Evolutionary conservation across 176 grass and related monocot species (phyloP), one percentile per base, ranked within the genome.

Genomic region (Paspalum notatum): DNA sequence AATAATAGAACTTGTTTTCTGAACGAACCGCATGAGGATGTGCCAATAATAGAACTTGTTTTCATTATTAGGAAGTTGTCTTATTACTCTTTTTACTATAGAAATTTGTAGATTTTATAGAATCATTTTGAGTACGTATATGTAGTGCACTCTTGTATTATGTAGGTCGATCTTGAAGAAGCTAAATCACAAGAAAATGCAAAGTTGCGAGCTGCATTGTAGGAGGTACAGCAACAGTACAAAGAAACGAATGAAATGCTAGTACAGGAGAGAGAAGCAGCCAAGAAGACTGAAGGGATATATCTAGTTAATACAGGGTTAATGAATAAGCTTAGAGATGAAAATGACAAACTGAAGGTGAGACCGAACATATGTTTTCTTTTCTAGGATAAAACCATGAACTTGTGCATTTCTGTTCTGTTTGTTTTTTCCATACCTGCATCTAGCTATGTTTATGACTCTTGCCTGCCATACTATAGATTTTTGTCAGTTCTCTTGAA

Each of bases 301-400:
- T 86, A 54, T 78, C 92, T 93, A 65, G 88, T 93, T 82, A 83
- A 99, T 74, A 88, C 90, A 48, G 86, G 84, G 71, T 53, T 95
- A 51, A 91, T 95, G 90, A 84, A 91, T 88, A 95, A 95, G 80
- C 90, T 99, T 79, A 91, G 68, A 80, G 86, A 86, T 72, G 96
- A 99, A 92, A 99, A 99, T 88, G 84, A 99, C 61, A 99, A 91
- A 58, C 90, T 99, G 70, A 95, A 95, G 96, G 96, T 99, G 70
- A 83, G 86, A 72, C 16, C 25, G 37, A 76, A 25, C 38, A 63
- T 49, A 54, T n/a, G n/a, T n/a, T n/a, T n/a, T n/a, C n/a, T n/a
- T n/a, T n/a, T n/a, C n/a, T n/a, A n/a, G 27, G 47, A 83, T 14
- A n/a, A 71, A 58, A 22, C 20, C n/a, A 14, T 62, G 84, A 68